These are phyloP conservation scores for Selaginella tamariscina DNA, from an alignment of 75 land plant genomes.

Conservation along the genomic window DNA sequence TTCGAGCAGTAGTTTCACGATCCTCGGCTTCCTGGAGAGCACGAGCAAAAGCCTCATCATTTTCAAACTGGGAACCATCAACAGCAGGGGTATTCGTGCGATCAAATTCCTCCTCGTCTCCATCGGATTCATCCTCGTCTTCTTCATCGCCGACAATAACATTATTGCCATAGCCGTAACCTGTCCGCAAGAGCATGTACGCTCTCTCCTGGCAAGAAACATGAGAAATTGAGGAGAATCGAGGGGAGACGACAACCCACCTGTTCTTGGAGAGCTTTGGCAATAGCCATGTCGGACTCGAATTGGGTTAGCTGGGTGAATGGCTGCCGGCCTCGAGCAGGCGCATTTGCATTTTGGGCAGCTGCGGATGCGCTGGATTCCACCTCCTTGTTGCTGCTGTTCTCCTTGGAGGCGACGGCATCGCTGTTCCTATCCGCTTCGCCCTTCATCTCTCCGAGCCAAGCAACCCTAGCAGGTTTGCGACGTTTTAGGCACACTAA, in stretches of 20 bases:
- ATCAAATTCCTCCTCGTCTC: constrained; percentile 26
- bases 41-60: constrained; percentile 88
- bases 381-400: too few relatives aligned
- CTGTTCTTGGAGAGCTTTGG: constrained; percentile 88
- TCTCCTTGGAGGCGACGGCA: too few relatives aligned
- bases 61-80: constrained; percentile 48
- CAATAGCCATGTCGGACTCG: constrained; percentile 83
- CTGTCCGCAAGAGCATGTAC: constrained; percentile 60
- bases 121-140: constrained; percentile 18
- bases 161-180: constrained; percentile 16
- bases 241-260: constrained; percentile 16
- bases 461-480: too few relatives aligned
- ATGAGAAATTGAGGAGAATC: neutral
- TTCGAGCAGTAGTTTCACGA: constrained; percentile 49
- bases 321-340: constrained; percentile 33
- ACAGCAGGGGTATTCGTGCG: constrained; percentile 34
- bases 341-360: neutral
- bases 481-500: too few relatives aligned
- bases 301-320: constrained; percentile 74
- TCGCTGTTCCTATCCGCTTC: too few relatives aligned
- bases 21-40: constrained; percentile 87
- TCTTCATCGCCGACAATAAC: constrained; percentile 9
- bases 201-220: constrained; percentile 55
- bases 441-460: too few relatives aligned
- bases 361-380: too few relatives aligned